These are phyloP conservation scores for Chytridiales sp. DNA, from an alignment of 371 early-diverging fungal genomes.

Conservation along the genomic window DNA sequence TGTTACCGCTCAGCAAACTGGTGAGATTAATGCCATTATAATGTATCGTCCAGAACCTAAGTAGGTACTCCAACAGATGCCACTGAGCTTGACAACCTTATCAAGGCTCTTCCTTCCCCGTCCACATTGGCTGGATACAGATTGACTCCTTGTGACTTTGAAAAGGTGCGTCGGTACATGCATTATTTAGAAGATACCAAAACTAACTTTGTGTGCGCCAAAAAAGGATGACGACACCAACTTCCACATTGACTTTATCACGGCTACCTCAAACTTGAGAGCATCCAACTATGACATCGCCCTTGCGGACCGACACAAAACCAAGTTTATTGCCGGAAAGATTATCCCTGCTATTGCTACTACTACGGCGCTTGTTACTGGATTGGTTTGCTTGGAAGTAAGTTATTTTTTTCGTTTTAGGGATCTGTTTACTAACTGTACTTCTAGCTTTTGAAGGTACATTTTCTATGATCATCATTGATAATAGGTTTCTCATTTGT, in stretches of 20 bases:
- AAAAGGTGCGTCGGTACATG: slow-evolving; percentile 65
- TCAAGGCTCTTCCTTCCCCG: slow-evolving; percentile 70
- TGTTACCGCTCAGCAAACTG: slow-evolving; percentile 23
- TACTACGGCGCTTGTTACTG: slow-evolving; percentile 99
- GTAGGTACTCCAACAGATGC: slow-evolving; percentile 43
- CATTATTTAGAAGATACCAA: slow-evolving; percentile 5
- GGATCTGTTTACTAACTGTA: slow-evolving; percentile 1
- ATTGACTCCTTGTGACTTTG: slow-evolving; percentile 90
- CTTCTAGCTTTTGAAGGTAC: background rate
- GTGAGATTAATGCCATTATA: slow-evolving; percentile 6
- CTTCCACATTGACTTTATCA: slow-evolving; percentile 99
- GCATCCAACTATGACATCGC: slow-evolving; percentile 96
- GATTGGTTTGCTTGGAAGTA: slow-evolving; percentile 96
- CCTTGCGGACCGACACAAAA: slow-evolving; percentile 90
- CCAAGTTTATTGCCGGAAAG: slow-evolving; percentile 99
- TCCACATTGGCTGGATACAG: slow-evolving; percentile 67
- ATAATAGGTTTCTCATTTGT: background rate
- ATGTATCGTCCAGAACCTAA: background rate
- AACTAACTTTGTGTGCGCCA: slow-evolving; percentile 4
- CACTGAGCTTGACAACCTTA: slow-evolving; percentile 65
- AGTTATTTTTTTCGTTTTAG: background rate
- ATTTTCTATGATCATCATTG: background rate
- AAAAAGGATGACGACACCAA: slow-evolving; percentile 94
- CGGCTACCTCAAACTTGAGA: slow-evolving; percentile 97
- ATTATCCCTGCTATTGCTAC: slow-evolving; percentile 99